Evolutionary conservation across 2,329 filamentous ascomycete genomes (phyloP).

Genomic region (Didymosphaeria variabile): DNA sequence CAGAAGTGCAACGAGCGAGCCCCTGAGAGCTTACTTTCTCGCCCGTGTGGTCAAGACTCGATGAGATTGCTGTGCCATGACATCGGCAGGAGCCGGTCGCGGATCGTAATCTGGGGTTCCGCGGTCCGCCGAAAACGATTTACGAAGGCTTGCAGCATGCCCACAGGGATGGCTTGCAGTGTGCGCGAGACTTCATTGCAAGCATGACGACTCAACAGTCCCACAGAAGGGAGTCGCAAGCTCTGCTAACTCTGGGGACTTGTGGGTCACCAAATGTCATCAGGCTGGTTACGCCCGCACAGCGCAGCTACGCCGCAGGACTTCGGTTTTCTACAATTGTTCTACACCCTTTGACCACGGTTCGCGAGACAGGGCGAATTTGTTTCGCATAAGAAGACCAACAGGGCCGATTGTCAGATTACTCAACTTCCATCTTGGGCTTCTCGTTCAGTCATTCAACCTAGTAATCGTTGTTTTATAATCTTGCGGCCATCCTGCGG

Average conservation of each 20-base stretch:
- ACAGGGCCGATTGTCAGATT: neutral
- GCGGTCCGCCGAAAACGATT: neutral
- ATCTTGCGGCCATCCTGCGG: neutral
- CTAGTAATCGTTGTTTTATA: neutral
- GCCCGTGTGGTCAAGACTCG: neutral
- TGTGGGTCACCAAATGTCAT: conserved; percentile 1
- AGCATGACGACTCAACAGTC: conserved; percentile 8
- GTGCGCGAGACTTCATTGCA: neutral
- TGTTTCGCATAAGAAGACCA: neutral
- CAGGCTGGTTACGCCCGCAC: neutral
- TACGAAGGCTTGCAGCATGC: neutral
- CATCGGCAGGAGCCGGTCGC: neutral
- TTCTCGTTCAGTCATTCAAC: neutral
- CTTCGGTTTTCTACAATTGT: conserved; percentile 8
- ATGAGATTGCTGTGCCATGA: neutral
- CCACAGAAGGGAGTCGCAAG: neutral
- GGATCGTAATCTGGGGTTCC: neutral
- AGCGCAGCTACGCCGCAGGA: conserved; percentile 6
- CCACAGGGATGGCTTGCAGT: too few species aligned
- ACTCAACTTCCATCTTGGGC: neutral
- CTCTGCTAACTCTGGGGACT: neutral
- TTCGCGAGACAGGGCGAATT: conserved; percentile 3
- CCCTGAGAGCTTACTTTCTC: neutral
- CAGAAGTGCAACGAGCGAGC: neutral
- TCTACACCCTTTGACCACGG: neutral